Conservation (phyloP, 192 early-diverging fungal species). For the Neocallimastix lanati region DNA sequence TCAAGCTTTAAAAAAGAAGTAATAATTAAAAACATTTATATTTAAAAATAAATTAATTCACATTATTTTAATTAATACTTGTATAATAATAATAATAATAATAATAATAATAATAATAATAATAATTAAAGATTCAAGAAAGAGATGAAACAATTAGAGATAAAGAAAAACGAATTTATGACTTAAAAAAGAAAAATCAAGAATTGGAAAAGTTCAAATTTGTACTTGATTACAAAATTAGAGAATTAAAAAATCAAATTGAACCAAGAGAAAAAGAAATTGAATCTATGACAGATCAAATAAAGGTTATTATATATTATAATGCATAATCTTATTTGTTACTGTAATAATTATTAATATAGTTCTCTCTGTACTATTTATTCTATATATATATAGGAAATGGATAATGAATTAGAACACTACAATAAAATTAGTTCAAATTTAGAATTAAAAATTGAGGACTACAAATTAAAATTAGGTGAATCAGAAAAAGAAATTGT, state of each 20-base stretch:
- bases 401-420: conserved; percentile 39
- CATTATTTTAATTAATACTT: no score
- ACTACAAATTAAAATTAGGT: conserved; percentile 34
- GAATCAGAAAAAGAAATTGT: conserved; percentile 35
- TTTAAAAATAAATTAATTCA: no score
- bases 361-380: no score
- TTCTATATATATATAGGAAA: conserved; percentile 15
- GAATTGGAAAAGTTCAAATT: conserved; percentile 55
- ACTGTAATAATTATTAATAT: conserved; percentile 1
- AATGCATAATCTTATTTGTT: no score
- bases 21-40: no score
- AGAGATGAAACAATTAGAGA: conserved; percentile 43
- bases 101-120: no score
- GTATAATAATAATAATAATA: no score
- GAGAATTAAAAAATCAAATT: conserved; percentile 42
- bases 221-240: conserved; percentile 46
- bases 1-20: conserved; percentile 43
- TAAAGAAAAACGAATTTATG: conserved; percentile 44
- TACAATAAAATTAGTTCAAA: conserved; percentile 32
- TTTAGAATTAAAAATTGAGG: conserved; percentile 28
- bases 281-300: conserved; percentile 36
- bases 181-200: conserved; percentile 49
- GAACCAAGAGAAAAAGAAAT: conserved; percentile 41
- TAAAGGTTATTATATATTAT: no score
- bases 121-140: conserved; percentile 27